Percentiles rank a stretch among this genome's conserved stretches.
Conservation (phyloP, 2,329 filamentous ascomycete species). For the Beauveria asiatica region DNA sequence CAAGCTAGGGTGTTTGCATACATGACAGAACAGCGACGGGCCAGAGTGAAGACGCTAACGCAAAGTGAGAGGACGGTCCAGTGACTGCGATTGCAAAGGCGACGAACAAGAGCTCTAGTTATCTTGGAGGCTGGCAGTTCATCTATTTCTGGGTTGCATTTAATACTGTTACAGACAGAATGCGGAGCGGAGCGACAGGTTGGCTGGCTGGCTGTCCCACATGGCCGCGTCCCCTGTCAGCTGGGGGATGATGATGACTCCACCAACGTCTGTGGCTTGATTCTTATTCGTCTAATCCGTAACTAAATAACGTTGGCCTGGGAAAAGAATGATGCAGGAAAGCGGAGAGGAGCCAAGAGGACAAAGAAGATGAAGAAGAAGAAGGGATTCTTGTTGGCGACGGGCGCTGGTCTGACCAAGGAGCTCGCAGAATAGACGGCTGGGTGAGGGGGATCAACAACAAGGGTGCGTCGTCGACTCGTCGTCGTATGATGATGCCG, state of each 20-base stretch:
- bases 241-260: conserved; percentile 1
- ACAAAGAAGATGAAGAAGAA: background rate
- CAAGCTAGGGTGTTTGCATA: background rate
- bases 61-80: background rate
- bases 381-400: background rate
- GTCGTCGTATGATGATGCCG: conserved; percentile 3
- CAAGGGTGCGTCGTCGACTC: background rate
- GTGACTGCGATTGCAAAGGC: background rate
- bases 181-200: no score
- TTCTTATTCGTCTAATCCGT: background rate
- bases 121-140: background rate
- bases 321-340: background rate
- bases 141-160: conserved; percentile 1
- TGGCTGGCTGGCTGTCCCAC: background rate
- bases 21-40: background rate
- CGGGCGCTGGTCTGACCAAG: background rate
- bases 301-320: no score
- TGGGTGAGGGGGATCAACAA: no score
- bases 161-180: background rate
- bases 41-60: background rate
- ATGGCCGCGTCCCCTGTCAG: conserved; percentile 1
- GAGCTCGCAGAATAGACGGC: background rate
- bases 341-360: background rate
- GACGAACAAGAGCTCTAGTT: background rate
- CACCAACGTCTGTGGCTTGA: background rate